Evolutionary conservation across 352 stramenopile species (phyloP).

Genomic region (Phytophthora multivora): DNA sequence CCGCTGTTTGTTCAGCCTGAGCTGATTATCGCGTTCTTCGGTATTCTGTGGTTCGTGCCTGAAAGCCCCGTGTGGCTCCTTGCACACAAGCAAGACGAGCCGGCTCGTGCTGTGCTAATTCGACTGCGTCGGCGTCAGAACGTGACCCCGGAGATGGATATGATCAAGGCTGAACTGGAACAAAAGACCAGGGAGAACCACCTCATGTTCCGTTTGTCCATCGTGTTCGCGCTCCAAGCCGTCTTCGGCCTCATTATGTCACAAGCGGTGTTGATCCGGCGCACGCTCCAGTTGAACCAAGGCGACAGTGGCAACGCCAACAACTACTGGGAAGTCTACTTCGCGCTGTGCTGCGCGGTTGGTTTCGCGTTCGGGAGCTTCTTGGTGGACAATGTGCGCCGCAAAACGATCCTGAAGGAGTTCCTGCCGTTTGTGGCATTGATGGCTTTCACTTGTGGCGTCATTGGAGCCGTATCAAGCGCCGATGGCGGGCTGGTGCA

Average conservation of each 20-base stretch:
- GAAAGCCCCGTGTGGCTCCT: conserved; percentile 84
- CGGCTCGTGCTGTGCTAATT: conserved; percentile 55
- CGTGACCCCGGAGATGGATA: conserved; percentile 62
- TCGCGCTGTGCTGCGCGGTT: conserved; percentile 45
- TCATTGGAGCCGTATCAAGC: conserved; percentile 48
- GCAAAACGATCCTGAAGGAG: conserved; percentile 91
- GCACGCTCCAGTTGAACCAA: conserved; percentile 39
- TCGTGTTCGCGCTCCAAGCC: conserved; percentile 65
- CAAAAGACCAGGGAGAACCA: conserved; percentile 54
- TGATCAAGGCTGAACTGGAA: conserved; percentile 61
- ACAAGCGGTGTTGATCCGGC: conserved; percentile 58
- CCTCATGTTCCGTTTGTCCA: conserved; percentile 62
- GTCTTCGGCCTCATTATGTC: conserved; percentile 77
- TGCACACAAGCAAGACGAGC: conserved; percentile 57
- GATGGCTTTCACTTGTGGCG: conserved; percentile 61
- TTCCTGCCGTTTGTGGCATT: conserved; percentile 77
- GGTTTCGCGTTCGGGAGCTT: conserved; percentile 79
- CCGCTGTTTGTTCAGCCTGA: conserved; percentile 66
- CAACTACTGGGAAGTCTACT: conserved; percentile 67
- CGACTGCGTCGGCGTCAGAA: conserved; percentile 72
- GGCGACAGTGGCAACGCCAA: conserved; percentile 21
- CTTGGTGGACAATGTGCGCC: conserved; percentile 82
- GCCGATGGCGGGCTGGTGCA: conserved; percentile 48
- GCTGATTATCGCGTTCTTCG: conserved; percentile 62
- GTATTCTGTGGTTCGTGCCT: conserved; percentile 68